Base-by-base conservation (phyloP, 2,329 filamentous ascomycete genomes). In the Aureobasidium sp. region DNA sequence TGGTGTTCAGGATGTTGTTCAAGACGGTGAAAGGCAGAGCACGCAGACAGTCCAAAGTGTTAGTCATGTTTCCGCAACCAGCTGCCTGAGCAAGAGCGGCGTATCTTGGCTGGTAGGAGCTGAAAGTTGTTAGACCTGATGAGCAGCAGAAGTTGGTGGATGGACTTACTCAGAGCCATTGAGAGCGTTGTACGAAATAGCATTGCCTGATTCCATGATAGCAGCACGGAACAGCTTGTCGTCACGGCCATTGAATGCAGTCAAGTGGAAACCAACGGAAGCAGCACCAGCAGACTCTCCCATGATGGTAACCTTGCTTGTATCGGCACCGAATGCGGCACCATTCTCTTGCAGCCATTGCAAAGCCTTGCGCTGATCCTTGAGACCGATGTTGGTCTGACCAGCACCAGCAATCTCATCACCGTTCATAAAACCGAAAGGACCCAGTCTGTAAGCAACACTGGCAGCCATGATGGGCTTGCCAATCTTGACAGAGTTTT, bases 351-450 rank as follows among this genome's bases (percentile, higher is more conserved):
- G 66, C 36, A 80, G 69, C 77, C 77, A 80, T 13, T 77, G 77
- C 39, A 80, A 67, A 0, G 74, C 78, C 63, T 79, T 66, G 44
- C 79, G 75, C 64, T 79, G 72, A 62, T 78, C 74, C 15, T 73
- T 69, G 1, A 80, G 69, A 17, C 77, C 78, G n/a, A 69, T 57
- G 61, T 79, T 79, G 58, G 87, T 74, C 42, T 82, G 66, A 0
- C 83, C 85, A 57, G 80, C 80, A 37, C 79, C 79, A 15, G 78
- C 76, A 34, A 82, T 78, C 61, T 82, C 67, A 10, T 72, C 71
- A n/a, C 80, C 85, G 10, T 83, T 80, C 32, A 90, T 72, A 73
- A 93, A 91, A 0, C 89, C 89, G 68, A 90, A 80, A 5, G 84
- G 81, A 2, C 85, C 84, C 53, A 89, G 79, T 10, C 57, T 51